A percentile compares a stretch with the other conserved stretches of the same genome.
Evolutionary conservation across 2,329 filamentous ascomycete species (phyloP).

Genomic region (Penicillium sp.): DNA sequence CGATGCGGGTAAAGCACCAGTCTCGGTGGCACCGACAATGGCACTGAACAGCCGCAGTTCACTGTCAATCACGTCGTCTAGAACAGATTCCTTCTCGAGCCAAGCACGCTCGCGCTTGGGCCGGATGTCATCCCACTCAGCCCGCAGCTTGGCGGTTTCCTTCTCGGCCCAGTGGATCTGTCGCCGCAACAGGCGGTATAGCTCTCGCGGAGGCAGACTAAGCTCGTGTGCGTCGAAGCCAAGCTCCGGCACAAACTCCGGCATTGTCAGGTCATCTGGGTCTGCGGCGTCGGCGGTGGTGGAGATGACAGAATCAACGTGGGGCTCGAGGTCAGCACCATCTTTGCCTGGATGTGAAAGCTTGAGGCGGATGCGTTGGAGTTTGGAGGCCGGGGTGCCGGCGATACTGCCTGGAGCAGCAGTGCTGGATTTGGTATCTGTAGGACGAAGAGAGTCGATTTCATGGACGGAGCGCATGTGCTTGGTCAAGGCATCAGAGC

Average conservation of each 20-base stretch:
- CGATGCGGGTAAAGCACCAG: slow-evolving; percentile 4
- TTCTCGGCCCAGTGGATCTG: slow-evolving; percentile 50
- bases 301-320: slow-evolving; percentile 21
- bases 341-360: slow-evolving; percentile 38
- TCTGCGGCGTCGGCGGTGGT: slow-evolving; percentile 31
- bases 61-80: slow-evolving; percentile 45
- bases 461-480: slow-evolving; percentile 99
- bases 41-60: slow-evolving; percentile 39
- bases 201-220: slow-evolving; percentile 40
- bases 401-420: slow-evolving; percentile 25
- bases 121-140: slow-evolving; percentile 40
- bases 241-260: slow-evolving; percentile 42
- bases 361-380: slow-evolving; percentile 45
- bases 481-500: slow-evolving; percentile 92
- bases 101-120: slow-evolving; percentile 41
- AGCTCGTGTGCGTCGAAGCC: slow-evolving; percentile 47
- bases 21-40: slow-evolving; percentile 20
- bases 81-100: slow-evolving; percentile 44
- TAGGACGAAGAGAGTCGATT: slow-evolving; percentile 82
- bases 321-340: slow-evolving; percentile 19
- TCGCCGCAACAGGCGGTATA: slow-evolving; percentile 47
- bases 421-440: slow-evolving; percentile 45
- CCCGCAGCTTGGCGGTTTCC: slow-evolving; percentile 39
- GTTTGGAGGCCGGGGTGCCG: slow-evolving; percentile 32
- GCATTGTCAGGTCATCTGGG: slow-evolving; percentile 34